phyloP scores from a whole-genome alignment of 106 monocot species.

The Acorus gramineus region DNA sequence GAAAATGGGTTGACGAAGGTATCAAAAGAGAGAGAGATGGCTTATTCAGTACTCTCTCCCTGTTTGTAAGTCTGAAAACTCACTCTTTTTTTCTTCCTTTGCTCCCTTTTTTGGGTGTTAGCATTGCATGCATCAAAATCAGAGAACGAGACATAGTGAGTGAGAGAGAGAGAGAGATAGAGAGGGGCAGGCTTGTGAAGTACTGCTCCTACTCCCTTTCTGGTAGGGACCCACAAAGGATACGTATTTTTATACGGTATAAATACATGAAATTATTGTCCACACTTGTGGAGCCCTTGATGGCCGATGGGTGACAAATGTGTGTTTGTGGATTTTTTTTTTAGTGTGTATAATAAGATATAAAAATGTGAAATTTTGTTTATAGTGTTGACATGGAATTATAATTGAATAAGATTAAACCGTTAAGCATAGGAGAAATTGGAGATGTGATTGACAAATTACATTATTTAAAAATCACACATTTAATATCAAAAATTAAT shows the following conservation, averaged over 20 bases:
- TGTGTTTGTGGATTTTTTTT: no score
- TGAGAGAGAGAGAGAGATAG: constrained; percentile 3
- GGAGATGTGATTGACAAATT: no score
- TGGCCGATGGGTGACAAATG: no score
- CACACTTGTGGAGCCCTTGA: no score
- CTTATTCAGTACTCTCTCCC: constrained; percentile 6
- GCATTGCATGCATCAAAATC: constrained; percentile 52
- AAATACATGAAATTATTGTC: no score
- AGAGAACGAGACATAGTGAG: constrained; percentile 18
- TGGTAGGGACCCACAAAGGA: constrained; percentile 10
- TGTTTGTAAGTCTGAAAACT: not conserved
- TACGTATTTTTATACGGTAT: not conserved
- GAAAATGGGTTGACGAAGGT: constrained; percentile 18
- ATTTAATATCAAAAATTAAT: no score
- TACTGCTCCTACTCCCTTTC: constrained; percentile 22
- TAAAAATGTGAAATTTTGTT: no score
- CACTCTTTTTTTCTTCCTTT: constrained; percentile 6
- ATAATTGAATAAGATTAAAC: no score
- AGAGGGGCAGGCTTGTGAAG: constrained; percentile 32
- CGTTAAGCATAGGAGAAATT: no score
- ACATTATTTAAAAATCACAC: no score
- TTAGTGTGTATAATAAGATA: no score
- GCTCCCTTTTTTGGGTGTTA: constrained; percentile 3
- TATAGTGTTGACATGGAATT: no score
- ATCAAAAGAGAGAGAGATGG: not conserved